Conservation (phyloP, 2,329 filamentous ascomycete genomes). For the Monosporascus sp. region DNA sequence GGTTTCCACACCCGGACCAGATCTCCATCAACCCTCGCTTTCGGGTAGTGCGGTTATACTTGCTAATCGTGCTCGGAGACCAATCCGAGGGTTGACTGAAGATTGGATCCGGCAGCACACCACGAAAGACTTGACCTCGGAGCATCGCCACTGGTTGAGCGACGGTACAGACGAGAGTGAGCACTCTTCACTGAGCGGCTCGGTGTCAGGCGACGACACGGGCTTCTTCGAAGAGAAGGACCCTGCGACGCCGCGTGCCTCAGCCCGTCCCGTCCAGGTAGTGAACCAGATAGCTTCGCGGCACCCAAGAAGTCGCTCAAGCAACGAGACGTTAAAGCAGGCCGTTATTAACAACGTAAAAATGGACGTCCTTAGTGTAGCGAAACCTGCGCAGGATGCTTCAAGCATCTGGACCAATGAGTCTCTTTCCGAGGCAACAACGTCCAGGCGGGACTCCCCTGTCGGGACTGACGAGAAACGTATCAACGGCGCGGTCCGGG, state of each 20-base stretch:
- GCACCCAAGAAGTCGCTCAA: constrained; percentile 44
- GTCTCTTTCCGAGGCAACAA: constrained; percentile 20
- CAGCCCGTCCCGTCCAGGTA: constrained; percentile 24
- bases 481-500: constrained; percentile 22
- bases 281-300: constrained; percentile 25
- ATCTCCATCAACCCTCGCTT: constrained; percentile 29
- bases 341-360: constrained; percentile 22
- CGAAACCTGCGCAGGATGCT: constrained; percentile 19
- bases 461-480: constrained; percentile 24
- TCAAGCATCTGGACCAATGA: constrained; percentile 23
- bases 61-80: constrained; percentile 56
- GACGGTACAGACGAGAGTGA: constrained; percentile 70
- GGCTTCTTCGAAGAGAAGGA: constrained; percentile 46
- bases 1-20: constrained; percentile 31
- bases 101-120: constrained; percentile 84
- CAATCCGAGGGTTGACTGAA: constrained; percentile 63
- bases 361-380: constrained; percentile 22
- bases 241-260: constrained; percentile 43
- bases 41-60: constrained; percentile 53
- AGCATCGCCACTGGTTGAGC: constrained; percentile 78
- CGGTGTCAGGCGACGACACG: constrained; percentile 44
- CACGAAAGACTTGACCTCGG: constrained; percentile 62
- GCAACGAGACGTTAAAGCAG: constrained; percentile 51
- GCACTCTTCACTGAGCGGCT: constrained; percentile 69
- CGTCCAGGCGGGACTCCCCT: constrained; percentile 21